These are phyloP conservation scores for Diaporthe sp. DNA, from an alignment of 2,329 filamentous ascomycete genomes.

Conservation along the genomic window DNA sequence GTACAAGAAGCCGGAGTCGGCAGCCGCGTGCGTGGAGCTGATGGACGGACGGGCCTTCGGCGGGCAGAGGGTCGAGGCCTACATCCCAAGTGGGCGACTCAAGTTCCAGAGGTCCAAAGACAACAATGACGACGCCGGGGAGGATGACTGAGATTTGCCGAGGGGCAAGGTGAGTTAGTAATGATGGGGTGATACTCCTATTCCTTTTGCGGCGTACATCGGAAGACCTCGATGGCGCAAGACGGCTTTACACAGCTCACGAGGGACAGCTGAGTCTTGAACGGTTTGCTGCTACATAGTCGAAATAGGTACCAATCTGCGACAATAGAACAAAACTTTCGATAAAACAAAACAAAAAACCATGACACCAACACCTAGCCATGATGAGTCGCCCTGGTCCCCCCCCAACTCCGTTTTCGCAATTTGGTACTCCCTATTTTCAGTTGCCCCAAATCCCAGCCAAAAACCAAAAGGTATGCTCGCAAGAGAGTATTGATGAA, in stretches of 20 bases:
- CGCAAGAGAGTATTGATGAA: not conserved
- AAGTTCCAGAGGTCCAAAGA: constrained; percentile 77
- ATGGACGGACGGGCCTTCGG: constrained; percentile 88
- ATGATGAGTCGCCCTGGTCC: not conserved
- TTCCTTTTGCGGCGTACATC: not conserved
- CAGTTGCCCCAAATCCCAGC: not conserved
- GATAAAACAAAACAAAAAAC: not conserved
- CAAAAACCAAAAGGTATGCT: not conserved
- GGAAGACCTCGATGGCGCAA: not conserved
- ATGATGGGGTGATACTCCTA: constrained; percentile 20
- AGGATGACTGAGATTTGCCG: constrained; percentile 41
- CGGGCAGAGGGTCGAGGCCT: constrained; percentile 77
- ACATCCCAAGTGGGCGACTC: constrained; percentile 76
- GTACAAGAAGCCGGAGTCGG: constrained; percentile 78
- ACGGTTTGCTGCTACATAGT: constrained; percentile 24
- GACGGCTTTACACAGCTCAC: constrained; percentile 6
- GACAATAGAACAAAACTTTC: constrained; percentile 13
- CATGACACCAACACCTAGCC: constrained; percentile 22
- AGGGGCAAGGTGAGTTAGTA: constrained; percentile 25
- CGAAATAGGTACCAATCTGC: constrained; percentile 33
- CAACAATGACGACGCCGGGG: constrained; percentile 59
- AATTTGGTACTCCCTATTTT: not conserved
- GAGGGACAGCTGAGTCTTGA: not conserved
- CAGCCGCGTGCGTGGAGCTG: constrained; percentile 75
- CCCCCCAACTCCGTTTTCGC: not conserved